Base-by-base conservation (phyloP, 768 basidiomycete genomes). In the Macrolepiota albuminosa region DNA sequence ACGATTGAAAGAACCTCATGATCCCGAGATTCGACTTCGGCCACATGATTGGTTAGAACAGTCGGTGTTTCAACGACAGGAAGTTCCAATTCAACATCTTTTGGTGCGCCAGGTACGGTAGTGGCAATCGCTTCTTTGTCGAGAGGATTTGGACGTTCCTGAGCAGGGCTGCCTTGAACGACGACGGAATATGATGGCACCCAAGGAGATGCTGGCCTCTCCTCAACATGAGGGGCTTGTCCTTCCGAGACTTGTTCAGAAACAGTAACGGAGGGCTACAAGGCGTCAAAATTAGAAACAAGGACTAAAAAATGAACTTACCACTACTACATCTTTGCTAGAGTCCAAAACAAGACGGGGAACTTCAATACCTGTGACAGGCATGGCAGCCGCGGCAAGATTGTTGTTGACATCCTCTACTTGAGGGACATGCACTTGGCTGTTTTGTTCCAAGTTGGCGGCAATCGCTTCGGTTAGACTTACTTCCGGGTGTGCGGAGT, bases 181-280 rank as follows among this genome's bases (percentile, higher is more conserved):
- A 68, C 69, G 34, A 75, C 74, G 39, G 74, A 74, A 59, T 75
- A 74, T 9, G 72, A 74, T 21, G 74, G 66, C 3, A 69, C 69
- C 73, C 71, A 73, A 29, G 70, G 69, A 1, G 74, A 74, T 56
- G 66, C 66, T n/a, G 69, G 69, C 46, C 69, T 66, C 34, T 72
- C 69, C 45, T 58, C 54, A 13, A 43, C 34, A n/a, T 42, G 53
- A 14, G 62, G 43, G 13, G 11, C 47, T 11, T 54, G 56, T 16
- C 53, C 56, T 43, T 43, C 46, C 6, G 53, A 24, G 24, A 43
- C 54, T 6, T 56, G 50, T 39, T 58, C 50, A 46, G 37, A 42
- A 24, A 53, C 33, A n/a, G 29, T 5, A 40, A n/a, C 24, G 11
- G 29, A 54, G 18, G 54, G 29, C 56, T 65, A 56, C 8, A 21